A percentile compares a stretch with the other conserved stretches of the same genome.
Evolutionary conservation across 495 filamentous ascomycete species (phyloP).

Genomic region (Xylaria grammica): DNA sequence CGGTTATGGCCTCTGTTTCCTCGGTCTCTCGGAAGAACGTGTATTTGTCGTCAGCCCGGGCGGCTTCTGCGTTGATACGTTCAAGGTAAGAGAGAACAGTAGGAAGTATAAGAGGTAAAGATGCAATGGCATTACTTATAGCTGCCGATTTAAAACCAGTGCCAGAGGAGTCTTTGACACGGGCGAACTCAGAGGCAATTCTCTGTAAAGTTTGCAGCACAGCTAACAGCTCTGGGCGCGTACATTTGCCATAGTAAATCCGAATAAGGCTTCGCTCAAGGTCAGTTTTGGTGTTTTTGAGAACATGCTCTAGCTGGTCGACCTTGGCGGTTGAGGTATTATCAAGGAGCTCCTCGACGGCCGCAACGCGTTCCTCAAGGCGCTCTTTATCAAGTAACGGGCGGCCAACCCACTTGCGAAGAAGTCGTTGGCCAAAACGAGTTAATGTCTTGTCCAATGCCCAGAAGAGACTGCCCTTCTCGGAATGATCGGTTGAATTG

Average conservation of each 20-base stretch:
- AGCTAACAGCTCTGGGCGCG: slow-evolving; percentile 84
- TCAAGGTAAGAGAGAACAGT: slow-evolving; percentile 76
- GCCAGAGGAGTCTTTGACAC: slow-evolving; percentile 67
- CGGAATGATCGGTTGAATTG: slow-evolving; percentile 86
- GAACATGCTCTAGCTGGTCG: slow-evolving; percentile 72
- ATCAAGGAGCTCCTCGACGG: slow-evolving; percentile 86
- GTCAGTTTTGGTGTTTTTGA: slow-evolving; percentile 76
- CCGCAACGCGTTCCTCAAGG: slow-evolving; percentile 82
- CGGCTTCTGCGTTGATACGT: slow-evolving; percentile 84
- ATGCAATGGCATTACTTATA: slow-evolving; percentile 73
- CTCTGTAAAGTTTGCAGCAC: slow-evolving; percentile 84
- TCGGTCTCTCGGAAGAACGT: slow-evolving; percentile 86
- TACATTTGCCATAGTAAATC: slow-evolving; percentile 96
- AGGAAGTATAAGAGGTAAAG: slow-evolving; percentile 75
- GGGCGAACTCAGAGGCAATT: slow-evolving; percentile 74
- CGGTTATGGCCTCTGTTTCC: slow-evolving; percentile 83
- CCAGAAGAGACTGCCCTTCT: slow-evolving; percentile 94
- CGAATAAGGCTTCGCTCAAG: slow-evolving; percentile 91
- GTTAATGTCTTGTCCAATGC: slow-evolving; percentile 91
- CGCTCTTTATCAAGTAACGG: slow-evolving; percentile 79
- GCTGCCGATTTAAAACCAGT: slow-evolving; percentile 75
- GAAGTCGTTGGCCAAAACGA: slow-evolving; percentile 82
- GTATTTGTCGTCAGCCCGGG: slow-evolving; percentile 88
- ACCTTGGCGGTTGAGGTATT: slow-evolving; percentile 66
- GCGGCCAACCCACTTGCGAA: slow-evolving; percentile 94